These are phyloP conservation scores for Rhodotorula diobovata DNA, from an alignment of 768 basidiomycete species.

Conservation along the genomic window DNA sequence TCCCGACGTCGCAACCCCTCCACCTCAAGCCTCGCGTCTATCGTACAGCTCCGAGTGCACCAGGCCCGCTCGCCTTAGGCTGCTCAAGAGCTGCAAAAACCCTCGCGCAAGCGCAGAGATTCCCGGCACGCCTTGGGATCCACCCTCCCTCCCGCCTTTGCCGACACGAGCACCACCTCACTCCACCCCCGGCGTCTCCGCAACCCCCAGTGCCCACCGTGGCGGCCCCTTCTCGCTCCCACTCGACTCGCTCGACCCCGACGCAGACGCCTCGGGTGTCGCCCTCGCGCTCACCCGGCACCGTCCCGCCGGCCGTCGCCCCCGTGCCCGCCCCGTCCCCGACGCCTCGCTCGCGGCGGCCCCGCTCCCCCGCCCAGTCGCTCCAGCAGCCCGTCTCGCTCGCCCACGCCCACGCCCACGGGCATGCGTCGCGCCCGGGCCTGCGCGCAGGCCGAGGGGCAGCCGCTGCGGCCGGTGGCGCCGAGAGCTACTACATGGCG, in stretches of 20 bases:
- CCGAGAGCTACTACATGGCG: conserved; percentile 33
- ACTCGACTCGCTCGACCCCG: background rate
- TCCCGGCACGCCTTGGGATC: too few species aligned
- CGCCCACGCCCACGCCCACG: too few species aligned
- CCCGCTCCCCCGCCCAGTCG: background rate
- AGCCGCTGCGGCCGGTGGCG: background rate
- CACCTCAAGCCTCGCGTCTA: too few species aligned
- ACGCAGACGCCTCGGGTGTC: background rate
- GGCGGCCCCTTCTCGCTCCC: background rate
- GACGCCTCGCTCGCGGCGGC: background rate
- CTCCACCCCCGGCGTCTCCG: background rate
- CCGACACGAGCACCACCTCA: too few species aligned
- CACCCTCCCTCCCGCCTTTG: too few species aligned
- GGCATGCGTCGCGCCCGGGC: background rate
- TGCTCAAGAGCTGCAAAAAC: too few species aligned
- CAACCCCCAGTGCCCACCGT: background rate
- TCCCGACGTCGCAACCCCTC: too few species aligned
- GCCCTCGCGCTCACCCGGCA: background rate
- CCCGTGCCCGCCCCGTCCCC: background rate
- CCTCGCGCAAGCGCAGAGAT: too few species aligned
- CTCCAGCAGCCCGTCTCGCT: background rate
- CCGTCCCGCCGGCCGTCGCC: background rate
- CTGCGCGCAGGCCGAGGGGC: background rate
- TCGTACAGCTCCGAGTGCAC: too few species aligned
- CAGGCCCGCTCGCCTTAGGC: too few species aligned